Base-by-base conservation (phyloP, 1,284 basidiomycete species). In the Austroboletus novae-zelandiae region DNA sequence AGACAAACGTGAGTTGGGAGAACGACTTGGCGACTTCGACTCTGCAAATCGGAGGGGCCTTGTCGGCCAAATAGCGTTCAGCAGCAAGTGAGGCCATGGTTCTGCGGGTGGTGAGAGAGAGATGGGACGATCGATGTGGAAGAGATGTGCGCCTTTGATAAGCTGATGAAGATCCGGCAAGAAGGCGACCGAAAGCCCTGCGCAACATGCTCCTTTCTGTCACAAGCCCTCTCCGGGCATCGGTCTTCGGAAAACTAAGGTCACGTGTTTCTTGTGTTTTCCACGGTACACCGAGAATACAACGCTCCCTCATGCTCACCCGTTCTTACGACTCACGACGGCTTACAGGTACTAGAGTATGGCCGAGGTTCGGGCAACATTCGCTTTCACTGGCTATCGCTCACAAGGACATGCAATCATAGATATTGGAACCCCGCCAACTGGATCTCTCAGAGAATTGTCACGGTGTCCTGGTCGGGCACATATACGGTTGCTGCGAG, bases 41-140 rank as follows among this genome's bases (percentile, higher is more conserved):
- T 54, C 80, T 75, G 62, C 87, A 89, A 43, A 89, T 68, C 15
- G 89, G 89, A 17, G 85, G 77, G 15, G 73, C 67, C 35, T 75
- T 75, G 71, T 91, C 89, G 37, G 89, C 84, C 27, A 86, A 68
- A 66, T 86, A 90, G 41, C 81, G 77, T 61, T 87, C 84, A n/a
- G 73, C 55, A 30, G 68, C 57, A 45, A 71, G 58, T 50, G 66
- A 73, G 23, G 65, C 62, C 71, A 72, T 73, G 11, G 58, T 64
- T 57, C 65, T 57, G 27, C 29, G 35, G 29, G 48, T 32, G 2
- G 48, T 37, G 11, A 17, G 14, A 18, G 36, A 40, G 37, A 4
- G 40, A 27, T 32, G 27, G 36, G 49, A 49, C 32, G 31, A 62
- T 58, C 51, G 54, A 61, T 62, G 23, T 4, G 27, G 15, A 37